A percentile compares a stretch with the other conserved stretches of the same genome.
Conservation (phyloP, 129 eudicot genomes). For the Glebionis coronaria region DNA sequence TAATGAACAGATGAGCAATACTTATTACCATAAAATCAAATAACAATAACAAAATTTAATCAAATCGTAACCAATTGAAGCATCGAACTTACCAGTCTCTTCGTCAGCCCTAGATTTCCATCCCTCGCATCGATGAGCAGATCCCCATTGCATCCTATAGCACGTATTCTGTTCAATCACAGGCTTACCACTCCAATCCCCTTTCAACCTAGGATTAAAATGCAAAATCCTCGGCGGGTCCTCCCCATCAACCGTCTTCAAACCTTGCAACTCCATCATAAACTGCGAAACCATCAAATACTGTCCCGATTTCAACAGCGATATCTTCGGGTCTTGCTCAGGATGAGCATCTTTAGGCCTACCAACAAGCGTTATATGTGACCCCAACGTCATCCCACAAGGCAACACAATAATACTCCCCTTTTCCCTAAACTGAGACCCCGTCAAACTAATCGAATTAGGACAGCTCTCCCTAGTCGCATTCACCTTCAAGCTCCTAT, state of each 20-base stretch:
- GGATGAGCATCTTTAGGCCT: slow-evolving; percentile 61
- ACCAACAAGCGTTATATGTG: slow-evolving; percentile 70
- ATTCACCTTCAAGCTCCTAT: slow-evolving; percentile 19
- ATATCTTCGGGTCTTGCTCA: slow-evolving; percentile 72
- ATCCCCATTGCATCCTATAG: slow-evolving; percentile 90
- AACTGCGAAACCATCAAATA: slow-evolving; percentile 78
- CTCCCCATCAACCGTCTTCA: slow-evolving; percentile 85
- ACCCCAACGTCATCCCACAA: slow-evolving; percentile 87
- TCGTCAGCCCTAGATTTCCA: slow-evolving; percentile 81
- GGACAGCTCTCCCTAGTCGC: slow-evolving; percentile 55
- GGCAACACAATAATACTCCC: slow-evolving; percentile 70
- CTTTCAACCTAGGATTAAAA: slow-evolving; percentile 87
- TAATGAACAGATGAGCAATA: slow-evolving; percentile 3
- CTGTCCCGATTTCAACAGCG: slow-evolving; percentile 70
- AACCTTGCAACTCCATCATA: slow-evolving; percentile 90
- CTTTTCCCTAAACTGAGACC: slow-evolving; percentile 41
- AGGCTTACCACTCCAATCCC: slow-evolving; percentile 93
- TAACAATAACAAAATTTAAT: no score
- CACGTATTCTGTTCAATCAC: slow-evolving; percentile 93
- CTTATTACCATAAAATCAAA: background rate
- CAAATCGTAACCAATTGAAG: no score
- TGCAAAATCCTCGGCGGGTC: slow-evolving; percentile 90
- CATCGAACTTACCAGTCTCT: slow-evolving; percentile 64
- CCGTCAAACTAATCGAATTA: slow-evolving; percentile 54
- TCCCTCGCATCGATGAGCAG: slow-evolving; percentile 80